Percentiles rank a stretch among this genome's conserved stretches.
phyloP scores from a whole-genome alignment of 768 basidiomycete genomes.

The Mycena vitilis region DNA sequence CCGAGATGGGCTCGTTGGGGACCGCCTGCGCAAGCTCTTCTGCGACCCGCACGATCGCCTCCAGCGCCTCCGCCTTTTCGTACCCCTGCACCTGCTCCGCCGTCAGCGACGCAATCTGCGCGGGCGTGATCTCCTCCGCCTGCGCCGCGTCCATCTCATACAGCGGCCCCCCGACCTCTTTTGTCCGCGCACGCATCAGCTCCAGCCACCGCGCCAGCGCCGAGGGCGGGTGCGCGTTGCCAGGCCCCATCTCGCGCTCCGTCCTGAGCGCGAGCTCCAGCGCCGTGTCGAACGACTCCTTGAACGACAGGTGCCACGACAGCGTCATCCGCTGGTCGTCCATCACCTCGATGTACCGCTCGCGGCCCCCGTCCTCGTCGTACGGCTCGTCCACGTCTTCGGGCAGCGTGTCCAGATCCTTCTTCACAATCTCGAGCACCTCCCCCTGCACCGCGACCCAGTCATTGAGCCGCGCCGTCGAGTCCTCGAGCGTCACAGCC shows the following conservation, averaged over 20 bases:
- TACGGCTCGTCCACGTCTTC: neutral
- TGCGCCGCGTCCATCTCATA: neutral
- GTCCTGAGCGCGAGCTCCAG: constrained; percentile 14
- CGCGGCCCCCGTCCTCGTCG: constrained; percentile 14
- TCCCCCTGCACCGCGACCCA: constrained; percentile 28
- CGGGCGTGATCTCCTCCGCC: constrained; percentile 8
- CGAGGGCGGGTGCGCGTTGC: constrained; percentile 1
- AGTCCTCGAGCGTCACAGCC: constrained; percentile 13
- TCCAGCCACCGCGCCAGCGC: constrained; percentile 17
- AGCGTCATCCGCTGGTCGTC: constrained; percentile 12
- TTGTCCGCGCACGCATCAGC: constrained; percentile 19
- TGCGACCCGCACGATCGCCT: constrained; percentile 17
- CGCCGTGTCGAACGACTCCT: constrained; percentile 25
- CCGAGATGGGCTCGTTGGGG: constrained; percentile 24
- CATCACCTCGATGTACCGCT: constrained; percentile 19
- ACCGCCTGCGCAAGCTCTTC: constrained; percentile 17
- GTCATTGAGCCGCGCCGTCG: constrained; percentile 6
- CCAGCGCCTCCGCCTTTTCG: constrained; percentile 22
- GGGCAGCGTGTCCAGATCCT: constrained; percentile 7
- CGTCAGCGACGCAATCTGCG: constrained; percentile 6
- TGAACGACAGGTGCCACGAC: constrained; percentile 31
- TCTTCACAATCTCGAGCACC: constrained; percentile 18
- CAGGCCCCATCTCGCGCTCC: constrained; percentile 13
- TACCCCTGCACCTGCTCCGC: constrained; percentile 12
- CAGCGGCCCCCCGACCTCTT: constrained; percentile 6